Evolutionary conservation across 768 basidiomycete species (phyloP), one percentile per base, ranked within the genome.

Genomic region (Chalciporus sphaerocephalus): DNA sequence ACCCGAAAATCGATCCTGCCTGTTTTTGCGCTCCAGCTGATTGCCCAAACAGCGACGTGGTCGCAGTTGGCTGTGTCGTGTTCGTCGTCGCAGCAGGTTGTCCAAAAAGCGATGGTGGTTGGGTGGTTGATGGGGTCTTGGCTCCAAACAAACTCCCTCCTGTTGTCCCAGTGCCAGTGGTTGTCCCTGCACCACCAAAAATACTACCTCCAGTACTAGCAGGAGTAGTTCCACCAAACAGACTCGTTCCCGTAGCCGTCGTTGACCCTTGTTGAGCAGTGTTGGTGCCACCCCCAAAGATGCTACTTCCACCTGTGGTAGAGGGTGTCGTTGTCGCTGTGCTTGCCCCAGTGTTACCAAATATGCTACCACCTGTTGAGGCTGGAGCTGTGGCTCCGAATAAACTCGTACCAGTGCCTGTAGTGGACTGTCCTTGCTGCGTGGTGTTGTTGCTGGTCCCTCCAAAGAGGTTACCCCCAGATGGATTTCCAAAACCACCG

Each of bases 41-140:
- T 32, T n/a, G 30, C 30, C 30, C 30, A 32, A 32, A 32, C 30
- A 32, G n/a, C 15, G 30, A n/a, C 13, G 48, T 41, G 3, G 62
- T 53, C n/a, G 50, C 28, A 4, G 49, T 38, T 27, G 56, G 53
- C 34, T 58, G 59, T 11, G 40, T 44, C 15, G 9, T 46, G 5
- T 47, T 52, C 25, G 32, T 47, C 8, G 47, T 28, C 55, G 55
- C 5, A 13, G 44, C 44, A 15, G 53, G 46, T 35, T 58, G 64
- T 38, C 60, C 67, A 38, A 65, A 59, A 15, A 70, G 50, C 25
- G 50, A 50, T 24, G 59, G 57, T 16, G 60, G 64, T 39, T 49
- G 56, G 34, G 55, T 57, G 17, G 62, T 17, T 24, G 22, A 44
- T 10, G 21, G 45, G 38, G 40, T 41, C 21, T 38, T 42, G 27